Evolutionary conservation across 2,329 filamentous ascomycete species (phyloP).

Genomic region (Penicillium sp.): DNA sequence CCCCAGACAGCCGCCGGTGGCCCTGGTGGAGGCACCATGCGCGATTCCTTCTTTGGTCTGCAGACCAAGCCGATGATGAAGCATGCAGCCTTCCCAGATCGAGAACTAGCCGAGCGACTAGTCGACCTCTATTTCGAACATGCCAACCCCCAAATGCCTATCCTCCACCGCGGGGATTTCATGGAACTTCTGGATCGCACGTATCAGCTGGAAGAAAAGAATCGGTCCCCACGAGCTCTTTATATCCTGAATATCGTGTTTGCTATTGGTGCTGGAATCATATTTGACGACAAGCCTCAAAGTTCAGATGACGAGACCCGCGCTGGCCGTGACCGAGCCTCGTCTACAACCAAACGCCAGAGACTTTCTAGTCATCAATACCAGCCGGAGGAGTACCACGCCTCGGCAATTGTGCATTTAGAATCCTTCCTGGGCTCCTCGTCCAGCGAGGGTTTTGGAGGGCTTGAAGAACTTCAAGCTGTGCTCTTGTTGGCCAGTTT

Average conservation of each 20-base stretch:
- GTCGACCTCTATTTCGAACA: constrained; percentile 91
- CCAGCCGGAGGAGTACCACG: constrained; percentile 94
- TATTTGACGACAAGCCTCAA: constrained; percentile 62
- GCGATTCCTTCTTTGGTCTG: constrained; percentile 95
- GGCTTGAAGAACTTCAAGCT: constrained; percentile 90
- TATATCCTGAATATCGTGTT: constrained; percentile 98
- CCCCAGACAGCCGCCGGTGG: constrained; percentile 56
- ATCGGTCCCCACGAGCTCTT: constrained; percentile 76
- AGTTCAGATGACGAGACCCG: constrained; percentile 30
- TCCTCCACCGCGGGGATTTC: constrained; percentile 86
- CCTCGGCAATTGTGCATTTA: constrained; percentile 88
- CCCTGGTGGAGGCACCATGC: constrained; percentile 74
- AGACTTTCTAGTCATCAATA: constrained; percentile 64
- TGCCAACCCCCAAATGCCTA: constrained; percentile 93
- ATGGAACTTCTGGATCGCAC: constrained; percentile 84
- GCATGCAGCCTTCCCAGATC: constrained; percentile 81
- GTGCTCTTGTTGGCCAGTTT: constrained; percentile 89
- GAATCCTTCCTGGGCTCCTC: constrained; percentile 77
- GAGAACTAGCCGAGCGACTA: constrained; percentile 71
- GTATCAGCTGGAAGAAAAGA: constrained; percentile 70
- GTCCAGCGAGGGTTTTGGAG: constrained; percentile 71
- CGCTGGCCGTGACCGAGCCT: constrained; percentile 28
- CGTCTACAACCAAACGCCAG: constrained; percentile 50
- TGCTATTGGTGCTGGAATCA: constrained; percentile 92
- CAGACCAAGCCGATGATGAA: constrained; percentile 88